Conservation (phyloP, 805 yeast genomes). For the Zygotorulaspora danielsina region DNA sequence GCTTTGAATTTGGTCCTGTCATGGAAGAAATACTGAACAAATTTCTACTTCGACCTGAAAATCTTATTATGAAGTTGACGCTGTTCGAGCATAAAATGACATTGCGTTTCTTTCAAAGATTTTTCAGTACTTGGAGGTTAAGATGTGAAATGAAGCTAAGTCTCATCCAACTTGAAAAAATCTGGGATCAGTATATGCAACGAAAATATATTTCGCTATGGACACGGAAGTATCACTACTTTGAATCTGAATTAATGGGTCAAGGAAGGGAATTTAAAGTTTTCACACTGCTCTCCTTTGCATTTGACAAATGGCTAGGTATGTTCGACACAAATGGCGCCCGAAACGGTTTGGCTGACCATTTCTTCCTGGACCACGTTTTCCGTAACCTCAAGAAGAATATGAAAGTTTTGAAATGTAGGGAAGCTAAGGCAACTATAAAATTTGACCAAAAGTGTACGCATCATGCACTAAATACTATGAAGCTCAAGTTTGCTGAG, state of each 20-base stretch:
- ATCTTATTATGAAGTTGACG: constrained; percentile 23
- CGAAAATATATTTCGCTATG: constrained; percentile 15
- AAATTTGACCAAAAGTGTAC: constrained; percentile 1
- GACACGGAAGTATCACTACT: constrained; percentile 10
- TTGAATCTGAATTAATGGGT: constrained; percentile 1
- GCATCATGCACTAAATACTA: neutral
- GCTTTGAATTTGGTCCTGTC: constrained; percentile 15
- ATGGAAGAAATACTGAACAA: constrained; percentile 18
- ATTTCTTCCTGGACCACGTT: constrained; percentile 20
- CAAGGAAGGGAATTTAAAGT: constrained; percentile 18
- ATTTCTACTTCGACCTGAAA: constrained; percentile 28
- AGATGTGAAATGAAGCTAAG: constrained; percentile 9
- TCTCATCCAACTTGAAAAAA: constrained; percentile 12
- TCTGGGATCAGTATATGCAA: constrained; percentile 17
- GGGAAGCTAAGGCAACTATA: neutral
- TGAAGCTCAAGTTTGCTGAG: constrained; percentile 6
- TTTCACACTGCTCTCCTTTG: constrained; percentile 16
- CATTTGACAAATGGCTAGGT: constrained; percentile 20
- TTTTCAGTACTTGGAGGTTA: constrained; percentile 22
- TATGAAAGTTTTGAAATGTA: constrained; percentile 1
- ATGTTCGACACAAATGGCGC: constrained; percentile 17
- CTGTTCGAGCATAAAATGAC: constrained; percentile 16
- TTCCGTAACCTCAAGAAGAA: constrained; percentile 14
- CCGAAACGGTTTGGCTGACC: constrained; percentile 24
- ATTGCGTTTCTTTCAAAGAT: constrained; percentile 6